Evolutionary conservation across 2,329 filamentous ascomycete genomes (phyloP), one percentile per base, ranked within the genome.

Genomic region (Xylaria sp.): DNA sequence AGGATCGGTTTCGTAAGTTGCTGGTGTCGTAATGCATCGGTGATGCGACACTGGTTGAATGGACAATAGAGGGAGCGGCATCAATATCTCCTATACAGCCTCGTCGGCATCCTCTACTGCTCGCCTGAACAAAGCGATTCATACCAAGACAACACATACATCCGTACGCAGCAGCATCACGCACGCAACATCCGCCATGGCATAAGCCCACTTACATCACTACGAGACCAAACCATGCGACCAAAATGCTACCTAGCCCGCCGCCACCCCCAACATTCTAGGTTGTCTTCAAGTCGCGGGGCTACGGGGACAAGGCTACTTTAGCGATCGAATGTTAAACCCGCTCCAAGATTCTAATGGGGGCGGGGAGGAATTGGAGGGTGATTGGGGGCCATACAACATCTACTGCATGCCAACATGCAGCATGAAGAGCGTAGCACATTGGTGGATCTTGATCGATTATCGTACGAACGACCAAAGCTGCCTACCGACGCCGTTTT

Each of bases 11-110:
- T 41, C 15, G 19, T 35, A 17, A 46, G 35, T 29, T 54, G 17
- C 23, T 10, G 13, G 37, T 49, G 54, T 54, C 31, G 43, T 43
- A 58, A 41, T 54, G 48, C 60, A 59, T 59, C 19, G 38, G 21
- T 19, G 38, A 62, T 54, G 21, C 19, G 29, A 40, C 55, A n/a
- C 35, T 21, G 31, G 25, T n/a, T 21, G 31, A 33, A 27, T 44
- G 15, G 17, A 31, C 33, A 38, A 9, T 13, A 3, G 43, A 23
- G 31, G 21, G 48, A 6, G 7, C 38, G 9, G 10, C 48, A 29
- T 31, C 31, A 21, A 35, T 59, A 21, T 21, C 13, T 37, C 52
- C 17, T 40, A 27, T 21, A 37, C 23, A 48, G 59, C 59, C 27
- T 58, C 13, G 41, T 35, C 27, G 15, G 19, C 25, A 9, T n/a